Conservation (phyloP, 2,329 filamentous ascomycete genomes). For the Trichoderma cornu-damae region DNA sequence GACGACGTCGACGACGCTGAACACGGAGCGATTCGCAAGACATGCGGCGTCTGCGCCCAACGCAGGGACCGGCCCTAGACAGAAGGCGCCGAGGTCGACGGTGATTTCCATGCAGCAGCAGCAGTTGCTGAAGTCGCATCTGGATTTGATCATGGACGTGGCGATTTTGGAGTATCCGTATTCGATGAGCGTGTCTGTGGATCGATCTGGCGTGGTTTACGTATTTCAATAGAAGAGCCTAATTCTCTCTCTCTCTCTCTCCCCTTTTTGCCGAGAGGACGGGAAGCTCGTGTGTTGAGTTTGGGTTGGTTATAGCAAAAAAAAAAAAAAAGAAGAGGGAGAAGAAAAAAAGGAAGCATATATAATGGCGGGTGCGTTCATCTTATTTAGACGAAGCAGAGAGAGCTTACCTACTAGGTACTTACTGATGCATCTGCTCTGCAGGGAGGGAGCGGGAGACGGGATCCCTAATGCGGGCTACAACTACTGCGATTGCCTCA, state of each 20-base stretch:
- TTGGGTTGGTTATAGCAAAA: not conserved
- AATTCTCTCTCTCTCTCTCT: too few relatives aligned
- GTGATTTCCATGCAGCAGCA: slow-evolving; percentile 87
- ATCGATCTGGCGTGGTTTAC: slow-evolving; percentile 84
- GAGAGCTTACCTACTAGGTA: too few relatives aligned
- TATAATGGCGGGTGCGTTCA: too few relatives aligned
- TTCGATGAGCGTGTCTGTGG: slow-evolving; percentile 86
- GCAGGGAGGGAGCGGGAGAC: not conserved
- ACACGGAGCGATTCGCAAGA: slow-evolving; percentile 56
- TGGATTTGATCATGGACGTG: slow-evolving; percentile 84
- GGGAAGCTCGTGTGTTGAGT: not conserved
- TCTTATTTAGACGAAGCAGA: not conserved
- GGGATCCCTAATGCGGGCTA: too few relatives aligned
- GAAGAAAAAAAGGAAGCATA: too few relatives aligned
- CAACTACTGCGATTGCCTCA: too few relatives aligned
- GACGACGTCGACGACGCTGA: slow-evolving; percentile 57
- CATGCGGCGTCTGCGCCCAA: slow-evolving; percentile 31
- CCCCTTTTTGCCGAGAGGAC: not conserved
- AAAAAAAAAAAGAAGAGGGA: not conserved
- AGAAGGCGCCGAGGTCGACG: slow-evolving; percentile 59
- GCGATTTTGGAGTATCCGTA: slow-evolving; percentile 85
- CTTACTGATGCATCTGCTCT: too few relatives aligned
- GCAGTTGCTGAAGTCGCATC: slow-evolving; percentile 74
- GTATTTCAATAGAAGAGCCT: slow-evolving; percentile 58
- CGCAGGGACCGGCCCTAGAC: slow-evolving; percentile 28